These are phyloP conservation scores for Globisporangium lucens DNA, from an alignment of 352 stramenopile species.

Conservation along the genomic window DNA sequence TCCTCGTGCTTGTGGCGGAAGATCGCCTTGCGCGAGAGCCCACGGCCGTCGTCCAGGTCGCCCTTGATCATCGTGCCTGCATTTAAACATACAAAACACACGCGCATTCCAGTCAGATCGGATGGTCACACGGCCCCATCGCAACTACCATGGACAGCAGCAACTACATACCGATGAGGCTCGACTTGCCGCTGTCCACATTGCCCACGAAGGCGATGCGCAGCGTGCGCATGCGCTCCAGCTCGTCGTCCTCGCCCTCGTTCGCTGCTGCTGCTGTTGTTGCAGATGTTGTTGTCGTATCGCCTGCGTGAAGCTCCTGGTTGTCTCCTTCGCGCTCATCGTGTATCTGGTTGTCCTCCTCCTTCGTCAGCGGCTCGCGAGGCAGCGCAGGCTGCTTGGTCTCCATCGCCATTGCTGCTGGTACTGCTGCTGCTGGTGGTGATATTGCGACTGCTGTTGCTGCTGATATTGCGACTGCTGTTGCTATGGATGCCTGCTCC, in stretches of 20 bases:
- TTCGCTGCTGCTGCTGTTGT: background rate
- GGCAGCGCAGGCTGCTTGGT: background rate
- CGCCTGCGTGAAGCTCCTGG: constrained; percentile 1
- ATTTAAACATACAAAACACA: background rate
- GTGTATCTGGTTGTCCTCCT: constrained; percentile 2
- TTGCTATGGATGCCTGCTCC: constrained; percentile 1
- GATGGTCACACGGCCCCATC: background rate
- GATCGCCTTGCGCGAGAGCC: constrained; percentile 72
- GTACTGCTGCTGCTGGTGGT: background rate
- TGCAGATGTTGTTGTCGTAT: constrained; percentile 2
- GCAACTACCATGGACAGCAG: background rate
- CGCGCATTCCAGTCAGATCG: background rate
- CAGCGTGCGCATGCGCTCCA: constrained; percentile 63
- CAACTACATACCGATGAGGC: constrained; percentile 62
- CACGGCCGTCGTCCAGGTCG: constrained; percentile 95
- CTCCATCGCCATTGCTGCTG: background rate
- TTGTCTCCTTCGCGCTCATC: constrained; percentile 4
- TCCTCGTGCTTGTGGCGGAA: constrained; percentile 88
- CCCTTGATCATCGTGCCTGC: constrained; percentile 91
- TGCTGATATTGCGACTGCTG: background rate
- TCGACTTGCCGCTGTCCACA: constrained; percentile 93
- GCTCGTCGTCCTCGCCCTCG: constrained; percentile 21
- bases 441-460: background rate
- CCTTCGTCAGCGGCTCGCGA: background rate
- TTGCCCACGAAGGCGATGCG: constrained; percentile 90